Percentiles rank a stretch among this genome's conserved stretches.
Evolutionary conservation across 305 asterid species (phyloP).

Genomic region (Rubia balearica): DNA sequence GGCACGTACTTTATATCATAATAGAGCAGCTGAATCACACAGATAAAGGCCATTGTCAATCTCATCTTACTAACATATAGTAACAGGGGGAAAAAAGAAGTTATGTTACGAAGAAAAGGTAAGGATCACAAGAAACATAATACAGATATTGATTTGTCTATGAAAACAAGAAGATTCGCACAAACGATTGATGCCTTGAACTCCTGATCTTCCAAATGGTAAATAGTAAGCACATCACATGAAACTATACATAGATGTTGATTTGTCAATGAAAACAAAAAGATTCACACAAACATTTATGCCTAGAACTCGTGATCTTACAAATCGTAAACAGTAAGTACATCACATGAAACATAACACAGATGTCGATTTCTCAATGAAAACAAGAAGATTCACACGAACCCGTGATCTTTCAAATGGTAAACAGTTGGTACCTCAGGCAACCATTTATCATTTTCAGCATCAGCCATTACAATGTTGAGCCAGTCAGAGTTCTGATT

Average conservation of each 20-base stretch:
- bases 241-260: neutral
- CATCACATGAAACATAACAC: neutral
- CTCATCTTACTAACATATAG: neutral
- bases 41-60: slow-evolving; percentile 9
- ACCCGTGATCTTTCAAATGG: too few relatives aligned
- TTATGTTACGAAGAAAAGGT: neutral
- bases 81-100: neutral
- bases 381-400: neutral
- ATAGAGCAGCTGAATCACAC: slow-evolving; percentile 60
- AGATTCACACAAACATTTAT: neutral
- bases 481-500: slow-evolving; percentile 49
- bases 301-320: too few relatives aligned
- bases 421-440: slow-evolving; percentile 55
- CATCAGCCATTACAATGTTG: slow-evolving; percentile 80
- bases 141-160: neutral
- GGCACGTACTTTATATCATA: slow-evolving; percentile 85
- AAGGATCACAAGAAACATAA: neutral
- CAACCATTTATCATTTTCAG: slow-evolving; percentile 70
- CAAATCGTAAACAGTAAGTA: neutral
- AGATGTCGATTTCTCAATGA: neutral
- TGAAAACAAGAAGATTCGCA: neutral
- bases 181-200: neutral
- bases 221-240: neutral
- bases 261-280: neutral
- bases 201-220: neutral